phyloP scores from a whole-genome alignment of 129 eudicot genomes.

The Deinandra increscens region DNA sequence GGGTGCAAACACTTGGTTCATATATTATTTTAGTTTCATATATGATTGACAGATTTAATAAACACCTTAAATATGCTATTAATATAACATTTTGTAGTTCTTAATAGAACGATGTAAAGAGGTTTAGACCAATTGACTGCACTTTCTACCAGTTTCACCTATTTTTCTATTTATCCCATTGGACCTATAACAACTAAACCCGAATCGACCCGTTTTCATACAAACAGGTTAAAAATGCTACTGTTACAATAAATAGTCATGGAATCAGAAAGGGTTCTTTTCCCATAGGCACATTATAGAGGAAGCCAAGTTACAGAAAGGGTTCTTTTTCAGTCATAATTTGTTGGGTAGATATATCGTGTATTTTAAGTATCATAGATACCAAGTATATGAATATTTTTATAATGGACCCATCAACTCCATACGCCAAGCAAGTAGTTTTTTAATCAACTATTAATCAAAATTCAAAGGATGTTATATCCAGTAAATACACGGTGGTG shows the following conservation, averaged over 20 bases:
- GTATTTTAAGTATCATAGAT: too few relatives aligned
- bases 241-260: neutral
- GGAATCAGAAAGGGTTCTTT: neutral
- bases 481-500: neutral
- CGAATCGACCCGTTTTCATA: neutral
- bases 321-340: neutral
- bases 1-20: neutral
- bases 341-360: neutral
- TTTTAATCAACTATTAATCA: neutral
- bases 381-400: too few relatives aligned
- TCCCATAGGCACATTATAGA: neutral
- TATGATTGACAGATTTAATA: too few relatives aligned
- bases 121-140: too few relatives aligned
- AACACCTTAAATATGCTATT: too few relatives aligned
- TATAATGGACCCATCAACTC: neutral
- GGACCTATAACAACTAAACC: neutral
- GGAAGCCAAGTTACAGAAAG: neutral
- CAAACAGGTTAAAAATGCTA: neutral
- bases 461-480: neutral
- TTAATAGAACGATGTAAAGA: too few relatives aligned
- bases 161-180: neutral
- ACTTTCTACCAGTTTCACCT: too few relatives aligned
- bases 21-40: too few relatives aligned
- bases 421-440: conserved; percentile 3
- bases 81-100: too few relatives aligned